Base-by-base conservation (phyloP, 768 basidiomycete genomes). In the Pisolithus sp. region DNA sequence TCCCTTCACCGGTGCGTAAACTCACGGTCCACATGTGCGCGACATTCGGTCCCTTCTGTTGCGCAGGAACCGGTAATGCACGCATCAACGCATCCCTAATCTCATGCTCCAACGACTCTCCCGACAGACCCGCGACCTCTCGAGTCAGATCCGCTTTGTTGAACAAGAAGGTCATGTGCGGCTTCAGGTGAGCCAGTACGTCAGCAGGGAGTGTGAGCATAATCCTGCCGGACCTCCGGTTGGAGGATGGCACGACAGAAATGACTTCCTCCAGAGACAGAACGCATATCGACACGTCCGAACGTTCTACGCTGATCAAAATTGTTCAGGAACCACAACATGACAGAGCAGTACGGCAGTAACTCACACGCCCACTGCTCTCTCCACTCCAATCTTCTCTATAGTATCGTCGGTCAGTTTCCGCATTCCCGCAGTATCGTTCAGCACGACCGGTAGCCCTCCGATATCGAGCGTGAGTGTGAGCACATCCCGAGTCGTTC, bases 401-500 rank as follows among this genome's bases (percentile, higher is more conserved):
- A 94, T 85, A 3, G 79, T 59, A 49, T 69, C 63, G 56, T 92
- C 83, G 7, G 77, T 68, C 0, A 87, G 84, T 51, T 72, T 67
- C 26, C 93, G 76, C 12, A 95, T 68, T 1, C 93, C 93, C 2
- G 93, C 93, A 0, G 93, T 95, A 63, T 96, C 93, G 1, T 84
- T 78, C 12, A 93, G 75, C 23, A 86, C 74, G 5, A 94, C 78
- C 0, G 91, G 92, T 30, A 92, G 69, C 0, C 93, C 93, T 9
- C 82, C 88, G n/a, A 94, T 84, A 64, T 96, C 90, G 1, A 96
- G 76, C 0, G 89, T 85, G 17, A 93, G 72, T 57, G 89, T 86
- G 2, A 96, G 75, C 8, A 94, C 78, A 60, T 95, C 93, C 23
- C 93, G 77, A 5, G 93, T 96, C 2, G 93, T 96, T 0, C 93